These are phyloP conservation scores for Encephalitozoon hellem DNA, from an alignment of 371 early-diverging fungal genomes.

Conservation along the genomic window DNA sequence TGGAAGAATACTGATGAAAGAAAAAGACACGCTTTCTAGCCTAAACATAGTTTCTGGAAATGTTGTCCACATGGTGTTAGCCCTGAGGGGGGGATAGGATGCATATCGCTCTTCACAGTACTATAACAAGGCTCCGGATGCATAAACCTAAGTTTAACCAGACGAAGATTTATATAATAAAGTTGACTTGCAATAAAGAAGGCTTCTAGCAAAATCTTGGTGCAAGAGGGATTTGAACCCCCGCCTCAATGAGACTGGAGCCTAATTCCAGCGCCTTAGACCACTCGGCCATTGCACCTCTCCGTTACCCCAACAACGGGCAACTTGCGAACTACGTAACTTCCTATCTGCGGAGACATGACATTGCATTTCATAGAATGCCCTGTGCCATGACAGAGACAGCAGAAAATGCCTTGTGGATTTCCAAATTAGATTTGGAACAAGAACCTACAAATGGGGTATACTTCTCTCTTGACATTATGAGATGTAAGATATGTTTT, in stretches of 20 bases:
- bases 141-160: not conserved
- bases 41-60: slow-evolving; percentile 72
- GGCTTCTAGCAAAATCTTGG: slow-evolving; percentile 12
- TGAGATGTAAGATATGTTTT: not conserved
- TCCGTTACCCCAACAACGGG: not conserved
- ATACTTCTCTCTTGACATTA: not conserved
- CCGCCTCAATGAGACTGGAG: slow-evolving; percentile 50
- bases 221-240: slow-evolving; percentile 58
- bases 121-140: too few relatives aligned
- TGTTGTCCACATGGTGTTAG: slow-evolving; percentile 86
- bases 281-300: slow-evolving; percentile 58
- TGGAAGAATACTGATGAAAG: slow-evolving; percentile 61
- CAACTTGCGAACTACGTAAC: not conserved
- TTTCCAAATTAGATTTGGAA: not conserved
- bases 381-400: not conserved
- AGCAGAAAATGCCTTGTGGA: not conserved
- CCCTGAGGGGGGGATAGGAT: slow-evolving; percentile 77
- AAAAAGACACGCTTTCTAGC: slow-evolving; percentile 69
- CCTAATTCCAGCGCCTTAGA: slow-evolving; percentile 61
- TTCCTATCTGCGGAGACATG: not conserved
- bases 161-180: not conserved
- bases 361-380: not conserved
- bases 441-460: not conserved
- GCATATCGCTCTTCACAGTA: too few relatives aligned
- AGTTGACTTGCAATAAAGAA: too few relatives aligned